Evolutionary conservation across 768 basidiomycete genomes (phyloP), one percentile per base, ranked within the genome.

Genomic region (Omphalotus guepiniiformis): DNA sequence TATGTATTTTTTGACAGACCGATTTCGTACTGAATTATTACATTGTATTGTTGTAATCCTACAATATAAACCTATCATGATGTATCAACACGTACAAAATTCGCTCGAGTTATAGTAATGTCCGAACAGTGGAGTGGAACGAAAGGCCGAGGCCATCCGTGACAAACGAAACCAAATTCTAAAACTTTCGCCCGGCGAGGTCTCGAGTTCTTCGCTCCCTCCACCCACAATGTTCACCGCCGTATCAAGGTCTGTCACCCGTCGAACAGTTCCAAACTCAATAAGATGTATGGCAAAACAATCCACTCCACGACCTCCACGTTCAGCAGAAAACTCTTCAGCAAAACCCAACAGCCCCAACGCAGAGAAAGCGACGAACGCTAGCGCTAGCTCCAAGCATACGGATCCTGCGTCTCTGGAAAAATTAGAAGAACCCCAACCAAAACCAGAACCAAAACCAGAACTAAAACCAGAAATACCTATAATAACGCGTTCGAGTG

Each of bases 211-310:
- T 38, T 38, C 21, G 11, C 27, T 47, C 28, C 45, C 15, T 29
- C 38, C 45, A 32, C 30, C 30, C 30, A 32, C n/a, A 9, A 55
- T 52, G 52, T 50, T 52, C 44, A 39, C 65, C 19, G 58, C 65
- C 32, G 54, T 72, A 38, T 49, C 64, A 16, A 65, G 68, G 53
- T 64, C 68, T 32, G 55, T 68, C 42, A 61, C 64, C 27, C 63
- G 68, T 42, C 63, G 65, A 36, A 56, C 64, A 23, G 42, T 67
- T 36, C 53, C 53, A 40, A 60, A 61, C n/a, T 56, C 66, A 11
- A 56, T 63, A 50, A 61, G 70, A 61, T 70, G 61, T 45, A 57
- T 66, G 52, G 66, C 71, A 15, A 60, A 69, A 55, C 60, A 58
- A 19, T 19, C 36, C n/a, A n/a, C n/a, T 47, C n/a, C 45, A 13